A percentile compares a stretch with the other conserved stretches of the same genome.
Evolutionary conservation across 164 flowering plant genomes (phyloP).

Genomic region (Nelumbo lutea): DNA sequence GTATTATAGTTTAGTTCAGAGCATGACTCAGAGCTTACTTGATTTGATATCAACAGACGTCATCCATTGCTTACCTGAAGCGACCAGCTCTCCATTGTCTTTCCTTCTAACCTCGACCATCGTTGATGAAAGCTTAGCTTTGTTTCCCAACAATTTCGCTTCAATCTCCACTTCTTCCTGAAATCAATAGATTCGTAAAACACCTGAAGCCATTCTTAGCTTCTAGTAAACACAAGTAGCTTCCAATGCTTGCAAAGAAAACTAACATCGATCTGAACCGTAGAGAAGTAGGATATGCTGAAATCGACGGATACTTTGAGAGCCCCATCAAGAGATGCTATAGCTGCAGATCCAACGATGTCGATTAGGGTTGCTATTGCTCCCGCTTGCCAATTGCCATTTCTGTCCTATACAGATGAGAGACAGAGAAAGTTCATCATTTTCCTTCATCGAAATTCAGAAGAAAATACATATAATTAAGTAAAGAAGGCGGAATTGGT

Average conservation of each 20-base stretch:
- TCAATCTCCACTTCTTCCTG: neutral
- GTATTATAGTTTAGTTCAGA: neutral
- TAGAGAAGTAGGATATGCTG: constrained; percentile 25
- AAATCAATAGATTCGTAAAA: too few relatives aligned
- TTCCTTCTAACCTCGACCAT: too few relatives aligned
- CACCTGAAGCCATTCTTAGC: too few relatives aligned
- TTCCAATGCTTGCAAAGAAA: neutral
- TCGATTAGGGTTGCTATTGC: constrained; percentile 41
- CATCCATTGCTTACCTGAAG: neutral
- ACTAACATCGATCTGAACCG: constrained; percentile 25
- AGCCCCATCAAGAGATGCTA: constrained; percentile 7
- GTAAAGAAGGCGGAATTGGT: too few relatives aligned
- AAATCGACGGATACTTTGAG: constrained; percentile 23
- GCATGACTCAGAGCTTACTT: neutral
- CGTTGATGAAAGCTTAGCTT: too few relatives aligned
- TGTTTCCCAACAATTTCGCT: too few relatives aligned
- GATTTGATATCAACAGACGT: neutral
- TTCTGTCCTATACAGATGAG: constrained; percentile 20
- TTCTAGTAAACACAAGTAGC: too few relatives aligned
- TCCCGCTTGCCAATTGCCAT: constrained; percentile 40
- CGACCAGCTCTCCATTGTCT: too few relatives aligned
- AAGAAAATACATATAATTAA: too few relatives aligned
- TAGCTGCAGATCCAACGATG: constrained; percentile 21
- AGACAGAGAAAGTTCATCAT: neutral
- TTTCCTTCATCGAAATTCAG: too few relatives aligned